phyloP scores from a whole-genome alignment of 192 early-diverging fungal species.

The Linnemannia zychae region DNA sequence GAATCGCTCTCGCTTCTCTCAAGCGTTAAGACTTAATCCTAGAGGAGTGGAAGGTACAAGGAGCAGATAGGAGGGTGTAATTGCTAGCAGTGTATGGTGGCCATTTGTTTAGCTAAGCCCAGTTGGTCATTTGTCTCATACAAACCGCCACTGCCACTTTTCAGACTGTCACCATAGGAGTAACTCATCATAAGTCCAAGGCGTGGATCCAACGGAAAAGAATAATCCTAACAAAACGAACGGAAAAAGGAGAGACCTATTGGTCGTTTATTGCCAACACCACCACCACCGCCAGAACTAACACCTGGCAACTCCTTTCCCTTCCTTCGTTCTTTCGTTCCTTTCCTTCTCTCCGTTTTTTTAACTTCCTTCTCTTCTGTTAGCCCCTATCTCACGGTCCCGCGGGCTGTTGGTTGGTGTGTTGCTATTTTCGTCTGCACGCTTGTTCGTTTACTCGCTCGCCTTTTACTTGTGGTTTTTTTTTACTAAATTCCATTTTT shows the following conservation, averaged over 20 bases:
- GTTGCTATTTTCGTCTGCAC: slow-evolving; percentile 1
- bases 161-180: background rate
- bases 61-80: background rate
- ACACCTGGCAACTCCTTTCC: background rate
- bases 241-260: background rate
- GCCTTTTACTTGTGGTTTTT: background rate
- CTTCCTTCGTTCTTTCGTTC: background rate
- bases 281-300: background rate
- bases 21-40: background rate
- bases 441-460: background rate
- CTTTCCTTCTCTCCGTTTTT: slow-evolving; percentile 3
- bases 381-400: background rate
- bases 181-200: background rate
- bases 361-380: background rate
- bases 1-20: background rate
- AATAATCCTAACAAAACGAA: background rate
- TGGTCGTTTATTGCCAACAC: background rate
- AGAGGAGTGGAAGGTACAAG: background rate
- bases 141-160: background rate
- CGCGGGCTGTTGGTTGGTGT: background rate
- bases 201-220: background rate
- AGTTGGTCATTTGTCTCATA: background rate
- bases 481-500: background rate
- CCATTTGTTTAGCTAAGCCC: background rate
- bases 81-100: background rate